Base-by-base conservation (phyloP, 768 basidiomycete genomes). In the Panaeolus cyanescens region DNA sequence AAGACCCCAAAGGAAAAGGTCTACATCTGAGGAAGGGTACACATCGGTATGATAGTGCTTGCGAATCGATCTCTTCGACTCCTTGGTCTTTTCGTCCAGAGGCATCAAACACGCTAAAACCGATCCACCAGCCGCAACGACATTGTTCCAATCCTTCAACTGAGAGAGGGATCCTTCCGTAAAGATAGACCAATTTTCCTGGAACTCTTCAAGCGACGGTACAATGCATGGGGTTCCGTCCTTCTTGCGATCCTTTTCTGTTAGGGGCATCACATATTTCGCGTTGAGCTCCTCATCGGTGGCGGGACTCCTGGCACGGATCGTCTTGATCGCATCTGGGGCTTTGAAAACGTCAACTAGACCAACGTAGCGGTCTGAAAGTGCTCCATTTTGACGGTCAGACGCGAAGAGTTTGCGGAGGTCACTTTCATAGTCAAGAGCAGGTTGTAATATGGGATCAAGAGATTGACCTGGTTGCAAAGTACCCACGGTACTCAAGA, bases 151-250 rank as follows among this genome's bases (percentile, higher is more conserved):
- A 64, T 87, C 81, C 36, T 75, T 25, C 17, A 88, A 74, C 66
- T 87, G 85, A 7, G 83, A 84, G 10, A 89, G 74, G 3, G 85
- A 84, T 2, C 83, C 83, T 66, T 89, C 86, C 12, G 81, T 83
- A 70, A 89, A 89, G 37, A 88, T 75, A 10, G 79, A 59, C 86
- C 86, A 89, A 66, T 86, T 86, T 74, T 80, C 82, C 74, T 81
- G 82, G 77, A 87, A 89, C 55, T 84, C 82, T 19, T 86, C 86
- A 12, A 86, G 67, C 63, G 73, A 74, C 1, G 73, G 64, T 9
- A 83, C 83, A 74, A 83, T 85, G 53, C 77, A 74, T 1, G 82
- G 80, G 2, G 74, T 68, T 31, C 85, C 84, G 42, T 86, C 83
- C 59, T 78, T 71, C 68, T 81, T 81, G 50, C 86, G 75, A 19